These are phyloP conservation scores for Funneliformis mosseae DNA, from an alignment of 192 early-diverging fungal species.

Conservation along the genomic window DNA sequence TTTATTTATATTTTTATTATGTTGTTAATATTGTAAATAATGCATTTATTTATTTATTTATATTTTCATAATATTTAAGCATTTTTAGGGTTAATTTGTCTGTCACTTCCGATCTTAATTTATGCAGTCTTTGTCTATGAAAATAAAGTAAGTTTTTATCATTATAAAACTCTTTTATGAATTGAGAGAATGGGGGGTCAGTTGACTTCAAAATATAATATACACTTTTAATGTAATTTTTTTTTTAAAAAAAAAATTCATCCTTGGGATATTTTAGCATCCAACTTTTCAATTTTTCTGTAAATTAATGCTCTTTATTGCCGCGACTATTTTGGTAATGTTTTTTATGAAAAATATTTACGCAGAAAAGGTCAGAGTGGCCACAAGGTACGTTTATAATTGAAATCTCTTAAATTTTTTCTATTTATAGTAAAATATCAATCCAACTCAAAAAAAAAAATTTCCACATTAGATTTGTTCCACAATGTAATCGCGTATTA, in stretches of 20 bases:
- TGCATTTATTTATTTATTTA: constrained; percentile 28
- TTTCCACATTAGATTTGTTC: constrained; percentile 50
- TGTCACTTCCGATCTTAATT: constrained; percentile 44
- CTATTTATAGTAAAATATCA: not conserved
- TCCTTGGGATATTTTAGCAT: not conserved
- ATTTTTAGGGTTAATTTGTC: constrained; percentile 10
- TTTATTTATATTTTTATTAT: too few species aligned
- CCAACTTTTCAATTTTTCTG: constrained; percentile 21
- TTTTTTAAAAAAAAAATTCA: not conserved
- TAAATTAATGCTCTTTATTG: constrained; percentile 40
- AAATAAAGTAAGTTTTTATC: constrained; percentile 6
- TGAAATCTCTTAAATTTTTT: not conserved
- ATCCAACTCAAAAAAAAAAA: not conserved
- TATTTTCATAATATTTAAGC: constrained; percentile 1
- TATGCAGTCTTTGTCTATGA: constrained; percentile 50
- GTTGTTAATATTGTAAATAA: not conserved
- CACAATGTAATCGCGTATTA: constrained; percentile 59
- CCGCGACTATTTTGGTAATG: constrained; percentile 45
- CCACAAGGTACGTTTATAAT: constrained; percentile 54
- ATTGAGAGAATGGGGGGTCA: too few species aligned
- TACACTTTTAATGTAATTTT: not conserved
- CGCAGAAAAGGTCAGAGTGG: constrained; percentile 56
- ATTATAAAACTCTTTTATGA: too few species aligned
- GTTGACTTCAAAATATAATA: too few species aligned
- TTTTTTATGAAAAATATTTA: constrained; percentile 62